phyloP scores from a whole-genome alignment of 441 rosid species.

The Kokia cookei region DNA sequence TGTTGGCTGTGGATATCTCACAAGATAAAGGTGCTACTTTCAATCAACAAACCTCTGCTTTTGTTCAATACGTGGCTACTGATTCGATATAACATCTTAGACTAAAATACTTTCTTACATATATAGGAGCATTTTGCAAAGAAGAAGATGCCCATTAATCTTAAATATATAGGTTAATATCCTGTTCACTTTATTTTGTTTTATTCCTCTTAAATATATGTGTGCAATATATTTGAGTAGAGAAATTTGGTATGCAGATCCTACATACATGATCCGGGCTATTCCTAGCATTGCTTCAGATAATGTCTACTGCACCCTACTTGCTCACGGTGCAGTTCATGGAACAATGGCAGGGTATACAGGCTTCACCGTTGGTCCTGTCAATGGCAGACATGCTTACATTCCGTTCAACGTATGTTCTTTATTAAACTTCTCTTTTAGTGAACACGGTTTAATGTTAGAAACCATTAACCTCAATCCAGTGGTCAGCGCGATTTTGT shows the following conservation, averaged over 20 bases:
- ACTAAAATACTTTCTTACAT: not conserved
- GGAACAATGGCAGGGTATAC: slow-evolving; percentile 88
- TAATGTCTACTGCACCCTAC: slow-evolving; percentile 82
- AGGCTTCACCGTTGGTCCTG: slow-evolving; percentile 63
- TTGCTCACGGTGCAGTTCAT: slow-evolving; percentile 74
- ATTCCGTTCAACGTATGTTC: slow-evolving; percentile 63
- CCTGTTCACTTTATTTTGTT: not conserved
- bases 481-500: not conserved
- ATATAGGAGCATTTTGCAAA: slow-evolving; percentile 61
- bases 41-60: not conserved
- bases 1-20: slow-evolving; percentile 62
- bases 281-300: slow-evolving; percentile 78
- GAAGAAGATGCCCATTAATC: slow-evolving; percentile 47
- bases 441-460: not conserved
- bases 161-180: slow-evolving; percentile 65
- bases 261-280: slow-evolving; percentile 87
- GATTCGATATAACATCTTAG: not conserved
- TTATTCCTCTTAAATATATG: not conserved
- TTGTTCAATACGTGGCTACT: not conserved
- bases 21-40: slow-evolving; percentile 44
- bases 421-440: not conserved
- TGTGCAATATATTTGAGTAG: slow-evolving; percentile 4
- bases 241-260: slow-evolving; percentile 38
- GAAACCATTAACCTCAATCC: not conserved
- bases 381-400: slow-evolving; percentile 71